Percentiles rank a stretch among this genome's conserved stretches.
phyloP scores from a whole-genome alignment of 805 yeast species.

The Maudiozyma pseudohumilis region DNA sequence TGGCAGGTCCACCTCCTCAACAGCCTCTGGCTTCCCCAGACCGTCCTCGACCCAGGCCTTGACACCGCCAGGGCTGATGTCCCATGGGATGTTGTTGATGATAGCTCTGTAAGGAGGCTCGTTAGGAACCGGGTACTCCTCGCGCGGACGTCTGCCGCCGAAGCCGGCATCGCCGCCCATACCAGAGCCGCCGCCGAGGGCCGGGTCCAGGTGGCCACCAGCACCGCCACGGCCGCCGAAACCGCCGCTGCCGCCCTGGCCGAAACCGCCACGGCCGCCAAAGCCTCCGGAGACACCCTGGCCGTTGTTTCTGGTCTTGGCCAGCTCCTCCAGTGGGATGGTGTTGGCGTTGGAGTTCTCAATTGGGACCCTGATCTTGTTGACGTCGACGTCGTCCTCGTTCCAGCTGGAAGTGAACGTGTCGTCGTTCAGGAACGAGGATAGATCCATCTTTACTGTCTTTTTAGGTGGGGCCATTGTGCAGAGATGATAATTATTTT shows the following conservation, averaged over 20 bases:
- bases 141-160: slow-evolving; percentile 36
- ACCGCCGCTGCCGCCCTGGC: slow-evolving; percentile 10
- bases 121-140: slow-evolving; percentile 80
- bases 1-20: slow-evolving; percentile 63
- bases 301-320: slow-evolving; percentile 10
- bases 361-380: slow-evolving; percentile 47
- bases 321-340: slow-evolving; percentile 21
- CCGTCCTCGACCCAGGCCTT: slow-evolving; percentile 50
- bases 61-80: slow-evolving; percentile 55
- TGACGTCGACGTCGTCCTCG: slow-evolving; percentile 69
- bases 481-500: slow-evolving; percentile 7
- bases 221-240: slow-evolving; percentile 12
- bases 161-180: too few relatives aligned
- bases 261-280: slow-evolving; percentile 1
- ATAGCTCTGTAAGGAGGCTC: slow-evolving; percentile 89
- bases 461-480: slow-evolving; percentile 54
- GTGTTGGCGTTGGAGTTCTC: slow-evolving; percentile 22
- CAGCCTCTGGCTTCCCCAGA: slow-evolving; percentile 41
- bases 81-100: slow-evolving; percentile 78
- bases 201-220: slow-evolving; percentile 31
- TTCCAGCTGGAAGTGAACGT: slow-evolving; percentile 73
- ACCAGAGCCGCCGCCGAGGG: slow-evolving; percentile 30
- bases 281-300: slow-evolving; percentile 5
- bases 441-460: slow-evolving; percentile 72
- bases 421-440: slow-evolving; percentile 73